These are phyloP conservation scores for Nakazawaea holstii DNA, from an alignment of 805 yeast genomes.

Conservation along the genomic window DNA sequence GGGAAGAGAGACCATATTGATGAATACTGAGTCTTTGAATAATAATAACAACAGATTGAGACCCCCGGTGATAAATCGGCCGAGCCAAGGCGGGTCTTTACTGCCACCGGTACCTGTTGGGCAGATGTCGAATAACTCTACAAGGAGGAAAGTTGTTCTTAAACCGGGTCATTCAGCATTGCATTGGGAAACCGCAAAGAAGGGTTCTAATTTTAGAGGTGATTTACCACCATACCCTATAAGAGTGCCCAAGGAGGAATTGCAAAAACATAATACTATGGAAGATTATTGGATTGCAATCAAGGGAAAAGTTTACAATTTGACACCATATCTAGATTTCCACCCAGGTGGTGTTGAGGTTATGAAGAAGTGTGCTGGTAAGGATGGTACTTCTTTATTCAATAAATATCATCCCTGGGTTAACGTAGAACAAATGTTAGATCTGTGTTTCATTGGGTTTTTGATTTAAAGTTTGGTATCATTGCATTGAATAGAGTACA, in stretches of 20 bases:
- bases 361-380: slow-evolving; percentile 73
- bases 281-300: slow-evolving; percentile 85
- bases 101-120: neutral
- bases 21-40: neutral
- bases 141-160: slow-evolving; percentile 52
- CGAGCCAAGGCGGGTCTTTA: neutral
- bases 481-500: neutral
- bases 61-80: neutral
- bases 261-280: slow-evolving; percentile 49
- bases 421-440: slow-evolving; percentile 75
- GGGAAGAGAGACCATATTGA: neutral
- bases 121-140: slow-evolving; percentile 9
- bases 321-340: slow-evolving; percentile 76
- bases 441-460: slow-evolving; percentile 71
- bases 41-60: neutral
- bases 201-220: slow-evolving; percentile 48
- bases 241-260: slow-evolving; percentile 49
- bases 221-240: slow-evolving; percentile 50
- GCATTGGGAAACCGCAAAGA: slow-evolving; percentile 72
- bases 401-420: slow-evolving; percentile 71
- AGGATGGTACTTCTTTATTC: slow-evolving; percentile 74
- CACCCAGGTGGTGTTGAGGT: slow-evolving; percentile 93
- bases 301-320: slow-evolving; percentile 75
- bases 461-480: slow-evolving; percentile 15
- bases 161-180: slow-evolving; percentile 81